Evolutionary conservation across 2,329 filamentous ascomycete genomes (phyloP).

Genomic region (Cercospora sp.): DNA sequence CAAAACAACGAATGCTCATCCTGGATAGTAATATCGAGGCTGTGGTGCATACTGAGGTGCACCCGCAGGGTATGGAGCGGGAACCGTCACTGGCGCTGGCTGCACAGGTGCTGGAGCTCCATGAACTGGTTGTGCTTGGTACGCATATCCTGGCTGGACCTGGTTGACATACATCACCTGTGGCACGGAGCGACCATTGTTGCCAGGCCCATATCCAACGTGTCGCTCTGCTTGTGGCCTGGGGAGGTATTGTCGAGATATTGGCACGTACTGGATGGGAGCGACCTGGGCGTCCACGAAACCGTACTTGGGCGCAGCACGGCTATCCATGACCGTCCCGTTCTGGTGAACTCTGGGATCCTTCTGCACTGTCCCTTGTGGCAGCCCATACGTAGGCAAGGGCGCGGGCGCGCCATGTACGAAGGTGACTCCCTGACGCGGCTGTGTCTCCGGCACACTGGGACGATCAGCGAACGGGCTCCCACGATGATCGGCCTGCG

Average conservation of each 20-base stretch:
- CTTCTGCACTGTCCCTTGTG: not conserved
- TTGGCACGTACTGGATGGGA: slow-evolving; percentile 26
- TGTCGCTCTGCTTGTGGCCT: not conserved
- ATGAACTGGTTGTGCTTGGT: slow-evolving; percentile 31
- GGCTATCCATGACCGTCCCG: not conserved
- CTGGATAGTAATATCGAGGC: slow-evolving; percentile 30
- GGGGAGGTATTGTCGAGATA: slow-evolving; percentile 3
- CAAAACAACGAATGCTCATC: slow-evolving; percentile 17
- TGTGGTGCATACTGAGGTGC: slow-evolving; percentile 7
- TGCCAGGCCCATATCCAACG: not conserved
- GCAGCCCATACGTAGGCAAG: not conserved
- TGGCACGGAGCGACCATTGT: not conserved
- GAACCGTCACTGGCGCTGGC: slow-evolving; percentile 25
- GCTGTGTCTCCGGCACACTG: not conserved
- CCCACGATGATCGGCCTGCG: slow-evolving; percentile 3
- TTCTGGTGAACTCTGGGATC: not conserved
- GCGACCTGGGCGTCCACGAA: slow-evolving; percentile 29
- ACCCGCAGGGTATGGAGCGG: not conserved
- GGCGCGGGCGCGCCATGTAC: not conserved
- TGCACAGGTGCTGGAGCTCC: slow-evolving; percentile 40
- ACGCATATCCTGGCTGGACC: slow-evolving; percentile 12
- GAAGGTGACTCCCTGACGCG: not conserved
- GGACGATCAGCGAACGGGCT: slow-evolving; percentile 12
- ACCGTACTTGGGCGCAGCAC: slow-evolving; percentile 5
- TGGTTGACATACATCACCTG: slow-evolving; percentile 16